A percentile compares a stretch with the other conserved stretches of the same genome.
Conservation (phyloP, 1,284 basidiomycete genomes). For the Cryptococcus sp. region DNA sequence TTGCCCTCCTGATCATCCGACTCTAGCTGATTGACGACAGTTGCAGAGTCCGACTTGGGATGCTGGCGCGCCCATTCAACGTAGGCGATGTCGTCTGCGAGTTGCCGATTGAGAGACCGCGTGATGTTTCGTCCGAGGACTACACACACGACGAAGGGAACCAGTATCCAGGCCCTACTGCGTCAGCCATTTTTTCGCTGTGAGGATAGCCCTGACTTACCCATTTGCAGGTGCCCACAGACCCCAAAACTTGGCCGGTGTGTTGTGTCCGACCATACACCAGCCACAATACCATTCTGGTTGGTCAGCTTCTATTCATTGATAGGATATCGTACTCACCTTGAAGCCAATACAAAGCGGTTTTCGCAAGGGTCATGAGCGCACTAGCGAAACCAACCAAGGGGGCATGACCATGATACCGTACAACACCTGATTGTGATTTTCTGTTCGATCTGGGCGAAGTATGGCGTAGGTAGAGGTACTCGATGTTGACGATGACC, state of each 20-base stretch:
- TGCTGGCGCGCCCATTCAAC: conserved; percentile 8
- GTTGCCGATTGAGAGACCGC: conserved; percentile 23
- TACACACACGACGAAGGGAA: conserved; percentile 31
- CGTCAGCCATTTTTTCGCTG: background rate
- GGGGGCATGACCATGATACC: conserved; percentile 46
- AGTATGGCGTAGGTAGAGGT: conserved; percentile 69
- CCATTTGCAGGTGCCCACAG: conserved; percentile 5
- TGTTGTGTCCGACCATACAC: conserved; percentile 74
- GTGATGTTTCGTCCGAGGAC: conserved; percentile 31
- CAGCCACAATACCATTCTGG: conserved; percentile 48
- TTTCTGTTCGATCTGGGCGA: conserved; percentile 43
- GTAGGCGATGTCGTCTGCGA: conserved; percentile 20
- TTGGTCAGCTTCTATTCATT: background rate
- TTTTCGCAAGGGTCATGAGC: conserved; percentile 77
- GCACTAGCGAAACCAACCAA: conserved; percentile 69
- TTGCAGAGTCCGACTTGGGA: background rate
- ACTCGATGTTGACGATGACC: conserved; percentile 65
- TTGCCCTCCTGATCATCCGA: background rate
- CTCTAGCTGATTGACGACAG: background rate
- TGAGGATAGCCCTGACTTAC: conserved; percentile 8
- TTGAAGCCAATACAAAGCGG: conserved; percentile 71
- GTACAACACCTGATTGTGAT: conserved; percentile 52
- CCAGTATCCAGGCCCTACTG: conserved; percentile 31
- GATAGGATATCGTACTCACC: conserved; percentile 50
- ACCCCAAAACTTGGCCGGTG: conserved; percentile 51